Evolutionary conservation across 768 basidiomycete species (phyloP), one percentile per base, ranked within the genome.

Genomic region (Boletus rubropictus): DNA sequence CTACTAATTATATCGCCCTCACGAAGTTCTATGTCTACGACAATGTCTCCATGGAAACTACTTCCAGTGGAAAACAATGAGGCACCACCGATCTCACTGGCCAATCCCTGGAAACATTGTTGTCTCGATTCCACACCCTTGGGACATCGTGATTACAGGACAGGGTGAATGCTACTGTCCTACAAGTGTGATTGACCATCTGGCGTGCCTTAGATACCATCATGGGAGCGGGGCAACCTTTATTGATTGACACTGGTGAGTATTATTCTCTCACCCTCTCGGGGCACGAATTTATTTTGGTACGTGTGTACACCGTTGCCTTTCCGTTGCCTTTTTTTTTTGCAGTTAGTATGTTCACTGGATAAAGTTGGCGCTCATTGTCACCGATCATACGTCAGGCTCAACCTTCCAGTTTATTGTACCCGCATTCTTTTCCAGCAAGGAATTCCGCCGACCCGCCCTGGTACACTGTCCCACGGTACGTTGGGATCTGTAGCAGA

Each of bases 11-110:
- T 46, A 28, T 25, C 18, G 27, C 14, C 11, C 17, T 34, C 22
- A 18, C 27, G 31, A 29, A 6, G 8, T 28, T 29, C 18, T 25
- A 38, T 29, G 27, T 42, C 31, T n/a, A 34, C 43, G 12, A 54
- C 32, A 42, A 49, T 6, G 29, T 54, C 37, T 28, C 54, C 41
- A 46, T 17, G 40, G 35, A n/a, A 35, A 31, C 39, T 35, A 14
- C 20, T 39, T 39, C 32, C 17, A 14, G 15, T 18, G 21, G 36
- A 8, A 46, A 28, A 44, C 18, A 22, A 42, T 1, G 32, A 36
- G 9, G 21, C 14, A n/a, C 31, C 32, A 27, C 25, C 7, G 18
- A 29, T 22, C 0, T 18, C 12, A 18, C 14, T 8, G 11, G 18
- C 3, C 17, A 17, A 10, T 5, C n/a, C 10, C 27, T 48, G 28